These are phyloP conservation scores for Yamadazyma mexicana DNA, from an alignment of 1,139 yeast genomes.

Conservation along the genomic window DNA sequence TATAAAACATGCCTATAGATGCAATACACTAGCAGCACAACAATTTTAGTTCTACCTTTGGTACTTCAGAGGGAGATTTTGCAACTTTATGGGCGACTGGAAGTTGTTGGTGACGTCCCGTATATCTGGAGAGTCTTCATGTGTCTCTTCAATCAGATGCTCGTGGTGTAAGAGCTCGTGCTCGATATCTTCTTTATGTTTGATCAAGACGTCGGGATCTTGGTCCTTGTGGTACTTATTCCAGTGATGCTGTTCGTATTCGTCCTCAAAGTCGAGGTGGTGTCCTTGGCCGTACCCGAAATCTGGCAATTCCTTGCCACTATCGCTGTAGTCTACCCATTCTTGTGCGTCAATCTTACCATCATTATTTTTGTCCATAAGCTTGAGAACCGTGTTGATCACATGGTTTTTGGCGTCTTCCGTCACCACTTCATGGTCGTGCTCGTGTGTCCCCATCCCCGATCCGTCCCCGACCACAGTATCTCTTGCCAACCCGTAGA, in stretches of 20 bases:
- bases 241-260: constrained; percentile 96
- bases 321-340: constrained; percentile 61
- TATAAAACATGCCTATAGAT: constrained; percentile 2
- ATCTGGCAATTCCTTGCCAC: constrained; percentile 82
- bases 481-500: constrained; percentile 77
- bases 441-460: constrained; percentile 81
- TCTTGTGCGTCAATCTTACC: constrained; percentile 66
- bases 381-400: constrained; percentile 49
- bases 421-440: constrained; percentile 52
- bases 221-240: constrained; percentile 73
- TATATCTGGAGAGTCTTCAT: constrained; percentile 50
- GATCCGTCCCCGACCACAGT: constrained; percentile 84
- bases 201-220: constrained; percentile 78
- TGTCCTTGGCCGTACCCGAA: constrained; percentile 97
- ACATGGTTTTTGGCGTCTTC: constrained; percentile 60
- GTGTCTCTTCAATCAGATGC: constrained; percentile 72
- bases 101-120: constrained; percentile 32
- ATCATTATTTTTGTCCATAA: constrained; percentile 70
- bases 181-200: constrained; percentile 87
- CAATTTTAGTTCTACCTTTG: constrained; percentile 7
- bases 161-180: constrained; percentile 88
- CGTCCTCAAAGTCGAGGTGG: constrained; percentile 91
- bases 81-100: constrained; percentile 34
- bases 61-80: constrained; percentile 40
- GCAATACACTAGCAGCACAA: neutral